phyloP scores from a whole-genome alignment of 306 rosid species.

The Clitoria ternatea region DNA sequence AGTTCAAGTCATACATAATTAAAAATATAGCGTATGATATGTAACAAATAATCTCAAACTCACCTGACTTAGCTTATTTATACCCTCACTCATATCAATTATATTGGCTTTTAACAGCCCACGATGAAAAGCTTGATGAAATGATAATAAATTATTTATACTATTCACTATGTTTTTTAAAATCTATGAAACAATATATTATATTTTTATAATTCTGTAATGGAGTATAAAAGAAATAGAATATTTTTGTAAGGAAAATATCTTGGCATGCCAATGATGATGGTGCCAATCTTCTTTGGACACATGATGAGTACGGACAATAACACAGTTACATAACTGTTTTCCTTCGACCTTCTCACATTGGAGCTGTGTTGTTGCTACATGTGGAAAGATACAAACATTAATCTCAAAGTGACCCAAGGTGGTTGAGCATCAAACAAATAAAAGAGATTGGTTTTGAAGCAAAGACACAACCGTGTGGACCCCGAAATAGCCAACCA shows the following conservation, averaged over 20 bases:
- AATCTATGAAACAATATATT: neutral
- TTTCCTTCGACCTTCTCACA: neutral
- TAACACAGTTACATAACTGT: slow-evolving; percentile 23
- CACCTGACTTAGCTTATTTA: no score
- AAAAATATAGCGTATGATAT: no score
- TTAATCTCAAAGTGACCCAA: neutral
- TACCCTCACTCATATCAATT: no score
- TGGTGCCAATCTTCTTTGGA: slow-evolving; percentile 23
- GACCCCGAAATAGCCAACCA: slow-evolving; percentile 60
- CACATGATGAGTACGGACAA: slow-evolving; percentile 15
- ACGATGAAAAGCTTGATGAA: no score
- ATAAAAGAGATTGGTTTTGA: slow-evolving; percentile 27
- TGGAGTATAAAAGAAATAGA: no score
- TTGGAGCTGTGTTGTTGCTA: neutral
- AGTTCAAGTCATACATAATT: no score
- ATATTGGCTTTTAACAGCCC: no score
- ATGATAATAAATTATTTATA: no score
- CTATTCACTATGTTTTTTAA: no score
- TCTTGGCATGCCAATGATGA: neutral
- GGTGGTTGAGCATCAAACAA: slow-evolving; percentile 4
- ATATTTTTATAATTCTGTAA: no score
- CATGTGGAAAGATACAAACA: slow-evolving; percentile 9
- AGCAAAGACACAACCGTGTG: slow-evolving; percentile 43
- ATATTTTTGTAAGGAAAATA: neutral
- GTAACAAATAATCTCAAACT: no score